Conservation (phyloP, 148 eudicot genomes). For the Chenopodium berlandieri region DNA sequence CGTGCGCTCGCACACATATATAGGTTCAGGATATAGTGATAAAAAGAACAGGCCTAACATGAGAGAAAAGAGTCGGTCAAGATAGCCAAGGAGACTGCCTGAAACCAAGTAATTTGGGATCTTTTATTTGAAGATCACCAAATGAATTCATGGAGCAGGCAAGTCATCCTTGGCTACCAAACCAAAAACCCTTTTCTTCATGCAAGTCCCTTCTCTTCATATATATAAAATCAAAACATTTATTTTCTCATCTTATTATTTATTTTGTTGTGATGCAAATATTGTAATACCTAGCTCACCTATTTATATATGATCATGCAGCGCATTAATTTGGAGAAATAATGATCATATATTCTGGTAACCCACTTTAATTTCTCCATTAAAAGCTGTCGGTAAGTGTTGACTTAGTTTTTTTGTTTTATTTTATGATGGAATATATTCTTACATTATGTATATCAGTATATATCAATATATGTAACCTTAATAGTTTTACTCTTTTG, state of each 20-base stretch:
- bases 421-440: neutral
- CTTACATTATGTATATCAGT: neutral
- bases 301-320: neutral
- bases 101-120: neutral
- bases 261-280: neutral
- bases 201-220: conserved; percentile 20
- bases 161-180: conserved; percentile 41
- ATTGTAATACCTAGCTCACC: neutral
- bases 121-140: neutral
- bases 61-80: conserved; percentile 25
- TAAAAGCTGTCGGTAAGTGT: neutral
- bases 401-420: neutral
- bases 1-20: no score
- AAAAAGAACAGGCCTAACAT: conserved; percentile 19
- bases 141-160: conserved; percentile 19
- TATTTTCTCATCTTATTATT: neutral
- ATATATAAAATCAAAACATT: no score
- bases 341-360: neutral
- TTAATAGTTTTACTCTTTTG: neutral
- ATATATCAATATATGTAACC: neutral
- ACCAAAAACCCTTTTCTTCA: conserved; percentile 25
- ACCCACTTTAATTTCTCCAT: neutral
- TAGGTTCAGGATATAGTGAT: neutral
- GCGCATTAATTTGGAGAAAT: neutral
- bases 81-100: conserved; percentile 36